These are phyloP conservation scores for Podaxis mareebaensis DNA, from an alignment of 768 basidiomycete genomes.

Conservation along the genomic window DNA sequence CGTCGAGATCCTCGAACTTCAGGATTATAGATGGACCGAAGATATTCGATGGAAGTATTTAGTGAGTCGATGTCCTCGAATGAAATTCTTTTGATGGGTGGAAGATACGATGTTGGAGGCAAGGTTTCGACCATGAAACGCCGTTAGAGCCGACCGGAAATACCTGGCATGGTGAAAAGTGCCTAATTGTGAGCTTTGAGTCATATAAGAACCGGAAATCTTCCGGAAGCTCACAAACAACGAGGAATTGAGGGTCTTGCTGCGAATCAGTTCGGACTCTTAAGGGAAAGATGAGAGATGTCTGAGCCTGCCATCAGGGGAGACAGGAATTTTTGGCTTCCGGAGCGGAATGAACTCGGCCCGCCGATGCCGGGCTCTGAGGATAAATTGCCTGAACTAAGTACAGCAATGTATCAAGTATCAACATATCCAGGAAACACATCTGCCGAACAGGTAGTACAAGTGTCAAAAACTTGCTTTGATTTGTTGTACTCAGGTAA, in stretches of 20 bases:
- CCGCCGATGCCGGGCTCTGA: background rate
- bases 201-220: background rate
- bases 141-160: background rate
- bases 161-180: background rate
- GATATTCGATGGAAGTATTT: conserved; percentile 45
- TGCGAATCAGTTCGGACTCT: background rate
- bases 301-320: background rate
- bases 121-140: conserved; percentile 8
- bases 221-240: background rate
- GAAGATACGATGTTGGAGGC: conserved; percentile 56
- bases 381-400: background rate
- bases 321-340: background rate
- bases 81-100: conserved; percentile 48
- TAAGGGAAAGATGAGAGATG: background rate
- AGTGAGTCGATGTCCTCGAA: conserved; percentile 37
- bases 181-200: background rate
- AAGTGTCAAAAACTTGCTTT: too few relatives aligned
- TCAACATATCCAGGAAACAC: background rate
- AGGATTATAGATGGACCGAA: conserved; percentile 59
- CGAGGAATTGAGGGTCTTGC: background rate
- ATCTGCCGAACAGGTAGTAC: too few relatives aligned
- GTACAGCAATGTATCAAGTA: background rate
- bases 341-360: background rate
- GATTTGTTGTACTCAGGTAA: too few relatives aligned
- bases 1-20: conserved; percentile 61